These are phyloP conservation scores for barley (Hordeum vulgare) DNA, from an alignment of 176 grass and related monocot species.

Conservation along the genomic window MorexV3_pseudomolecules_assembly NC_058522.1:542356125-542356624, in stretches of 20 bases:
- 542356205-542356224: conserved; percentile 74
- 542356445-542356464: not conserved
- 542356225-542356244: conserved; percentile 99
- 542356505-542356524: not conserved
- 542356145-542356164: conserved; percentile 94
- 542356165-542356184: conserved; percentile 84
- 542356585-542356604: not conserved
- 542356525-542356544: not conserved
- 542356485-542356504: not conserved
- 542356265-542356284: conserved; percentile 93
- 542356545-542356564: not conserved
- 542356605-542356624: not conserved
- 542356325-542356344: conserved; percentile 97
- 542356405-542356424: not conserved
- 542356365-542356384: conserved; percentile 61
- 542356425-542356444: not conserved
- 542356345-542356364: conserved; percentile 99
- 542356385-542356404: conserved; percentile 1
- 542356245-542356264: conserved; percentile 85
- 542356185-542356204: conserved; percentile 81
- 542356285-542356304: conserved; percentile 98
- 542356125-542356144: conserved; percentile 82
- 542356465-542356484: not conserved
- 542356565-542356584: not conserved
- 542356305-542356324: conserved; percentile 84